Evolutionary conservation across 2,329 filamentous ascomycete genomes (phyloP).

Genomic region (Herpomyces periplanetae): DNA sequence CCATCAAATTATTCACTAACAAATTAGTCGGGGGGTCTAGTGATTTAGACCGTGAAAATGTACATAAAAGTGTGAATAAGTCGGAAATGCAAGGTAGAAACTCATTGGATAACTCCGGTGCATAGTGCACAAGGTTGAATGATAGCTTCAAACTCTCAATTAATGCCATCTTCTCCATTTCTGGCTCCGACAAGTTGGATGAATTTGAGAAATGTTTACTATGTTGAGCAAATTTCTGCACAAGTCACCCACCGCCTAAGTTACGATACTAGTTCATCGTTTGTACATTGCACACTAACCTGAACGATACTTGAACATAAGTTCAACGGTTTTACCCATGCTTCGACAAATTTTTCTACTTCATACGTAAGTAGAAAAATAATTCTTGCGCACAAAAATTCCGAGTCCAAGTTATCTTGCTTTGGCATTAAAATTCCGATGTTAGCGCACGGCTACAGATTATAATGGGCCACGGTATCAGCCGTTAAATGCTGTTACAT

Average conservation of each 20-base stretch:
- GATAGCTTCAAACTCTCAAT: conserved; percentile 49
- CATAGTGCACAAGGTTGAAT: conserved; percentile 51
- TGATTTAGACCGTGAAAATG: no score
- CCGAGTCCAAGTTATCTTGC: conserved; percentile 35
- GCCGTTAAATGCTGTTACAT: no score
- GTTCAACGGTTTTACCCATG: conserved; percentile 21
- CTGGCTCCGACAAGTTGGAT: conserved; percentile 7
- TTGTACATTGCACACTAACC: no score
- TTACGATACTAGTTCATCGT: no score
- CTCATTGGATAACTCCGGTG: conserved; percentile 16
- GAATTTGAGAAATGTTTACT: conserved; percentile 14
- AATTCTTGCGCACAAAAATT: conserved; percentile 45
- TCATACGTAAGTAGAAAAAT: conserved; percentile 44
- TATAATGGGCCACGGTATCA: no score
- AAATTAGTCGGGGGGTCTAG: no score
- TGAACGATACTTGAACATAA: conserved; percentile 25
- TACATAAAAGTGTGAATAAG: conserved; percentile 27
- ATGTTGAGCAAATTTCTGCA: conserved; percentile 26
- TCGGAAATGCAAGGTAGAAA: conserved; percentile 28
- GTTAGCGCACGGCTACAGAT: background rate
- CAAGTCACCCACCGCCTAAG: no score
- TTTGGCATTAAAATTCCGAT: conserved; percentile 1
- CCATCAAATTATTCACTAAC: no score
- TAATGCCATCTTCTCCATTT: conserved; percentile 40
- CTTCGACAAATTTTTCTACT: conserved; percentile 22